Conservation (phyloP, 1,284 basidiomycete genomes). For the Cutaneotrichosporon sp. region DNA sequence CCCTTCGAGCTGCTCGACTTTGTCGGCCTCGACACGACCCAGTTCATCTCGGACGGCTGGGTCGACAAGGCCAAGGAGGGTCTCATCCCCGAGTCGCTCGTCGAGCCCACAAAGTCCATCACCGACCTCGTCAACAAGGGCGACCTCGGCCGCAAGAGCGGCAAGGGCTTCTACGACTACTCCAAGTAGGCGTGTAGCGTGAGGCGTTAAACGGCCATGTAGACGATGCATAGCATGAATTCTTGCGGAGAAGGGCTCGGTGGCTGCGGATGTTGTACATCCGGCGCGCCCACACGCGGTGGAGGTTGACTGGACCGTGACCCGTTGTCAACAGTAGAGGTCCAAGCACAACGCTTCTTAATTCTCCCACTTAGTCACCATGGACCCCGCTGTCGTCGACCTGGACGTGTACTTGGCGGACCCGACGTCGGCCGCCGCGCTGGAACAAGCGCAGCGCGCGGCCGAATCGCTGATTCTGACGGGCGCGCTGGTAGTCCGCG, state of each 20-base stretch:
- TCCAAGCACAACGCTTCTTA: too few species aligned
- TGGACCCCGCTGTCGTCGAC: constrained; percentile 52
- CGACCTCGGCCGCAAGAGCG: constrained; percentile 54
- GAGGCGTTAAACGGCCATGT: too few species aligned
- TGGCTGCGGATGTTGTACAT: too few species aligned
- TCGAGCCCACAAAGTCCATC: constrained; percentile 50
- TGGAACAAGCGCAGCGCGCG: constrained; percentile 52
- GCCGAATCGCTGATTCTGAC: constrained; percentile 68
- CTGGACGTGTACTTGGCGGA: constrained; percentile 65
- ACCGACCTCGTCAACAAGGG: constrained; percentile 54
- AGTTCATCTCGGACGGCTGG: constrained; percentile 55
- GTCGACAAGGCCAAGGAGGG: constrained; percentile 50
- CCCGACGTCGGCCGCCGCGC: constrained; percentile 51
- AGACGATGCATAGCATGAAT: background rate
- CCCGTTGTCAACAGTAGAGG: background rate
- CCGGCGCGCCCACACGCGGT: background rate
- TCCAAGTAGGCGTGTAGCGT: constrained; percentile 13
- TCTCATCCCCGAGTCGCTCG: constrained; percentile 50
- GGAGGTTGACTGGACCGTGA: constrained; percentile 3
- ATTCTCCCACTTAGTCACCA: background rate
- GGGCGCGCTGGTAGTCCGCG: constrained; percentile 74
- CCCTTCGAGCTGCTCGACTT: constrained; percentile 57
- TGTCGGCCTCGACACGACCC: constrained; percentile 51
- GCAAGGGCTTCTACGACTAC: constrained; percentile 46
- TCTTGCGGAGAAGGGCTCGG: background rate